Base-by-base conservation (phyloP, 2,329 filamentous ascomycete genomes). In the Aspergillus pseudotamarii region DNA sequence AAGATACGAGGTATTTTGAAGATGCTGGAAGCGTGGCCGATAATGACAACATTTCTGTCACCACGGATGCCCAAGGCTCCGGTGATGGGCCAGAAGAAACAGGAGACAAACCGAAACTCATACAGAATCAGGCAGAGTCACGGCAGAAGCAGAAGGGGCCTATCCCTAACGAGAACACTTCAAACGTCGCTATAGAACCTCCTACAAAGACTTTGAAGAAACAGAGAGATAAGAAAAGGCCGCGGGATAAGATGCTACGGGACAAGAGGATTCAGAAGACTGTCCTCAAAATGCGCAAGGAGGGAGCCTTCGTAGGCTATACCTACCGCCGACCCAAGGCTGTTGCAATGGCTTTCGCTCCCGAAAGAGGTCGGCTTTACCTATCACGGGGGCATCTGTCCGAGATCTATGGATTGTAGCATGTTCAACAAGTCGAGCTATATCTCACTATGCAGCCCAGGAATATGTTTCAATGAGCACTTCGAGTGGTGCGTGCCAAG, bases 1-100 rank as follows among this genome's bases (percentile, higher is more conserved):
- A 91, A 58, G 91, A 94, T 73, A 95, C 93, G 1, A 92, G 91
- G 71, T 98, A 97, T 75, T 98, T 98, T 73, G 92, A 97, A 63
- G 92, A 97, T 64, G 73, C 72, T 12, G 91, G 93, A 67, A 88
- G 91, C 32, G 75, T 77, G 1, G 32, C 34, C 3, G 62, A 62
- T 10, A 58, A 56, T 21, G 64, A 64, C 26, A 68, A 63, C 36
- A 61, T 65, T 2, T 68, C 66, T 6, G 43, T 55, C 4, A 56
- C 62, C 23, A 68, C 67, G 16, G 63, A 69, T 12, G 43, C 41
- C 11, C 48, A 51, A n/a, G 19, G 14, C 3, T 51, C 48, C 11
- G 19, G n/a, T 3, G 28, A 51, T 51, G 48, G n/a, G 16, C 4
- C 28, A 10, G 66, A 66, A 4, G 66, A 59, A 4, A 60, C 61